Evolutionary conservation across 106 monocot genomes (phyloP).

Genomic region (Dendrobium officinale): DNA sequence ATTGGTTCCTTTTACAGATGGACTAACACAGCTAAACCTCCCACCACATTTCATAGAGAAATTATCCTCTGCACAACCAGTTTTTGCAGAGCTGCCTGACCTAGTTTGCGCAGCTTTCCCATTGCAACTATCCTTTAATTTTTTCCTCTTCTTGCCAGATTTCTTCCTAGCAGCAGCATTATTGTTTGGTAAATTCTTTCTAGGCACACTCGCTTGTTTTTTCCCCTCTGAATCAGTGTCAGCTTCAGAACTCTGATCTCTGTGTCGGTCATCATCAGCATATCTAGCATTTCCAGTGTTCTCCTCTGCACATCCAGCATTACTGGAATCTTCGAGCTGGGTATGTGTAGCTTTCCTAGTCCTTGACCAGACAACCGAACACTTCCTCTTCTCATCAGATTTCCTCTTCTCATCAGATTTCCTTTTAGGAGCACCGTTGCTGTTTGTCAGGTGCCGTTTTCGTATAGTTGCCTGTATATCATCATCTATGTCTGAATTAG

Average conservation of each 20-base stretch:
- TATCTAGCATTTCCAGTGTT: not conserved
- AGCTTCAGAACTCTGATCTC: not conserved
- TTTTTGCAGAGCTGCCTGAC: not conserved
- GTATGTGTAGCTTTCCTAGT: not conserved
- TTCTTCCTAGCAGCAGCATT: not conserved
- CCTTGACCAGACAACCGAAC: conserved; percentile 29
- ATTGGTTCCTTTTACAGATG: not conserved
- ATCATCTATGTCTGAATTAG: not conserved
- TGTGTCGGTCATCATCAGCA: not conserved
- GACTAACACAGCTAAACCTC: not conserved
- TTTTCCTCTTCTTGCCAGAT: conserved; percentile 4
- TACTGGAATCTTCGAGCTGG: conserved; percentile 8
- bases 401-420: not conserved
- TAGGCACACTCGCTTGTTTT: conserved; percentile 8
- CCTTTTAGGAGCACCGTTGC: not conserved
- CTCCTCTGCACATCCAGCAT: not conserved
- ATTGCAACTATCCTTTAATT: not conserved
- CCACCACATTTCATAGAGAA: not conserved
- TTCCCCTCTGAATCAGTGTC: conserved; percentile 11
- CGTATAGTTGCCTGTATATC: not conserved
- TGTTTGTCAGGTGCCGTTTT: not conserved
- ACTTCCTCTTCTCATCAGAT: conserved; percentile 11
- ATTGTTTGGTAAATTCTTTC: conserved; percentile 1
- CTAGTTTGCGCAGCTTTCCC: not conserved
- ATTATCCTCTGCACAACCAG: not conserved